Evolutionary conservation across 202 grass and related monocot species (phyloP).

Genomic region (Elaeis oleifera): DNA sequence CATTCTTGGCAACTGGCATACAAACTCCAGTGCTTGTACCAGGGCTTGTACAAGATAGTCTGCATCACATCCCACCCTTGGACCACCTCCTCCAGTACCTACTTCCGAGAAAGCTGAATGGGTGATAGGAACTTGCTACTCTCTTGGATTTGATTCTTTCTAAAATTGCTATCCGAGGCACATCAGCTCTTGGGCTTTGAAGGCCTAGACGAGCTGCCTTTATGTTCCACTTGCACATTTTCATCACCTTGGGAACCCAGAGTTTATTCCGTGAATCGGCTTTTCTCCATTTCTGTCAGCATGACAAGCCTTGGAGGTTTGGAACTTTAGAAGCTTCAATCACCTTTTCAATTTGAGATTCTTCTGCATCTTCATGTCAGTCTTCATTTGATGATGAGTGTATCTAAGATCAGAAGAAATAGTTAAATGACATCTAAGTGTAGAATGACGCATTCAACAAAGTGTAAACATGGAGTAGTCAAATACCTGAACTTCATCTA

Average conservation of each 20-base stretch:
- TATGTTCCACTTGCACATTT: background rate
- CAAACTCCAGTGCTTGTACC: conserved; percentile 60
- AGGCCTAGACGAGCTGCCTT: conserved; percentile 60
- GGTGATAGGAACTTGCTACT: conserved; percentile 67
- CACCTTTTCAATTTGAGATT: conserved; percentile 1
- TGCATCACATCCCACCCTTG: conserved; percentile 73
- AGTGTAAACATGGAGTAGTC: background rate
- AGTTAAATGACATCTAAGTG: background rate
- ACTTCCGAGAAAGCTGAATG: conserved; percentile 58
- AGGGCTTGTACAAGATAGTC: conserved; percentile 54
- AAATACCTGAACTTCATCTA: conserved; percentile 49
- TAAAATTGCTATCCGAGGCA: conserved; percentile 42
- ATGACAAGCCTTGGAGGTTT: conserved; percentile 22
- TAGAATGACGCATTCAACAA: background rate
- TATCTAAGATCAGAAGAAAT: conserved; percentile 25
- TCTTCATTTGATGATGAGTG: conserved; percentile 55
- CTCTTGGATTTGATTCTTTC: conserved; percentile 67
- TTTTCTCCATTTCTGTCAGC: conserved; percentile 13
- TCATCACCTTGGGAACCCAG: conserved; percentile 4
- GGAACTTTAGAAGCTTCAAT: conserved; percentile 3
- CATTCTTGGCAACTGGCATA: conserved; percentile 46
- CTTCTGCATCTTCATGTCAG: conserved; percentile 35
- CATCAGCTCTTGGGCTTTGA: conserved; percentile 30
- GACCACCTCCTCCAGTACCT: conserved; percentile 66
- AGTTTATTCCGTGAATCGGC: background rate